A percentile compares a stretch with the other conserved stretches of the same genome.
Conservation (phyloP, 129 eudicot genomes). For the Erigeron canadensis region DNA sequence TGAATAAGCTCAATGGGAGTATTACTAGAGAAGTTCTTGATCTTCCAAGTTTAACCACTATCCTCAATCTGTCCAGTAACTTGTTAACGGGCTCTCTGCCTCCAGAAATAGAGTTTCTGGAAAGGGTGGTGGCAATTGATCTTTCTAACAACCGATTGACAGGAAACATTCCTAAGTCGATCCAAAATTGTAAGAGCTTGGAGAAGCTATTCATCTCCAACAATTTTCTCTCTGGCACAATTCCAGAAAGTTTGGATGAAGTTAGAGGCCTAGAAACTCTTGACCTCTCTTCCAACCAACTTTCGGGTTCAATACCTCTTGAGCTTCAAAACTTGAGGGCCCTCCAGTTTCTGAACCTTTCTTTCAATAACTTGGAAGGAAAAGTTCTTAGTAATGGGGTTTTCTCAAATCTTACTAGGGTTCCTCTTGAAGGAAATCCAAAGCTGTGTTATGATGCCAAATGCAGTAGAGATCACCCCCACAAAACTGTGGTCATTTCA, state of each 20-base stretch:
- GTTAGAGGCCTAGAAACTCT: slow-evolving; percentile 53
- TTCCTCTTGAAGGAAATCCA: too few relatives aligned
- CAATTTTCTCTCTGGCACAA: slow-evolving; percentile 47
- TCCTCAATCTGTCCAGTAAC: slow-evolving; percentile 57
- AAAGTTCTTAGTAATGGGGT: too few relatives aligned
- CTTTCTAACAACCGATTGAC: slow-evolving; percentile 46
- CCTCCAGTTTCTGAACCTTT: too few relatives aligned
- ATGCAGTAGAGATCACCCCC: too few relatives aligned
- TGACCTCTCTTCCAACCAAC: slow-evolving; percentile 63
- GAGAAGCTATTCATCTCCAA: slow-evolving; percentile 36
- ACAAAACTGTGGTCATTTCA: too few relatives aligned
- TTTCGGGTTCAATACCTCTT: slow-evolving; percentile 56
- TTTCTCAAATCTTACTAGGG: too few relatives aligned
- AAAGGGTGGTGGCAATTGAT: slow-evolving; percentile 46
- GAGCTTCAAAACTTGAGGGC: too few relatives aligned
- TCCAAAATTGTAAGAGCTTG: slow-evolving; percentile 55
- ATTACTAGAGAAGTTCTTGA: slow-evolving; percentile 44
- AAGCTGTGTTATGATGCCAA: too few relatives aligned
- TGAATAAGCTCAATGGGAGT: slow-evolving; percentile 57
- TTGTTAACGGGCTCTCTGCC: slow-evolving; percentile 52
- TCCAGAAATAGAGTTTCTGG: slow-evolving; percentile 38
- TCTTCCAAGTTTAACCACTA: slow-evolving; percentile 43
- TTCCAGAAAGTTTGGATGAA: slow-evolving; percentile 43
- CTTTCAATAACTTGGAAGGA: too few relatives aligned
- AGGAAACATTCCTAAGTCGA: slow-evolving; percentile 48